Evolutionary conservation across 805 yeast genomes (phyloP), one percentile per base, ranked within the genome.

Genomic region (Saccharomycopsis malanga): DNA sequence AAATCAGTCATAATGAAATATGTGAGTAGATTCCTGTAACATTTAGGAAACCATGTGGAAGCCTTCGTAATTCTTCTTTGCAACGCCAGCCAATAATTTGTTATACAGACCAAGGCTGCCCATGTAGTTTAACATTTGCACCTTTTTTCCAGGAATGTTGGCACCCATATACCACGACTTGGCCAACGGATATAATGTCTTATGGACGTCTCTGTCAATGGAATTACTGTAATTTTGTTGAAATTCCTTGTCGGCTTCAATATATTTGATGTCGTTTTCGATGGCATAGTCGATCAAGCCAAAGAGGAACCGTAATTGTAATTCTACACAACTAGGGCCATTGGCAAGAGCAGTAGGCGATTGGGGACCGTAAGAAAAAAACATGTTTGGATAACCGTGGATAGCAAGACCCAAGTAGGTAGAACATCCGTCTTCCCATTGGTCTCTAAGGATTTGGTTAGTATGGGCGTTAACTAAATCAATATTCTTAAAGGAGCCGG

Each of bases 111-210:
- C 60, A 20, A 59, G 45, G 21, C 63, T 63, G 9, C 48, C 50
- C 20, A 48, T 24, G 39, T 48, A 59, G 48, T 58, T 58, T 40
- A 58, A 44, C 53, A 49, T 45, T 47, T 59, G 63, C 21, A 53
- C 41, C 38, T 54, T 52, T 47, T 61, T 59, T 2, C 63, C 63
- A 17, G 63, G 62, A 25, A 59, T 57, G 50, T 58, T 60, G 15
- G 59, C 57, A 5, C 65, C 65, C 63, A 59, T 60, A 35, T 60
- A 61, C 60, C 61, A 58, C 5, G 59, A 56, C 35, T 49, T 56
- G 12, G 62, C 56, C 22, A 43, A 41, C 23, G 60, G 59, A 37
- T 57, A 54, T 44, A 61, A 48, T 3, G 62, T 53, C 2, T 23
- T 39, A 21, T 42, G 39, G 25, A 53, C 49, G 36, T n/a, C 42